Conservation (phyloP, 441 rosid species). For the Sinapis alba region DNA sequence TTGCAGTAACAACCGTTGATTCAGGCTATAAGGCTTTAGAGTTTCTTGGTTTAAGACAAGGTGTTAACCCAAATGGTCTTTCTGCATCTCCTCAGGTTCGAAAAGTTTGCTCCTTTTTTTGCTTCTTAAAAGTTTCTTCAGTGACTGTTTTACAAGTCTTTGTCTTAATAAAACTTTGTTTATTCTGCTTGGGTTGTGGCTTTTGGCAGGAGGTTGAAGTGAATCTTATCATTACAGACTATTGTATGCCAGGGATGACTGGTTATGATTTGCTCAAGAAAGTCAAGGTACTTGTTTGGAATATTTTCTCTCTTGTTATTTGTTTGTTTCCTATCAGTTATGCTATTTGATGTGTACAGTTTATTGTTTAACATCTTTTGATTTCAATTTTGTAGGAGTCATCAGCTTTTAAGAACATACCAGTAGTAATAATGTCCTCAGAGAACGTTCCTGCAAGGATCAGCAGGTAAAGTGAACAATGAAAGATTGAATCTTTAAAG, state of each 20-base stretch:
- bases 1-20: conserved; percentile 66
- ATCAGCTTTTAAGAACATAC: conserved; percentile 58
- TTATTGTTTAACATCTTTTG: conserved; percentile 1
- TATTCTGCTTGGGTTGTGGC: conserved; percentile 1
- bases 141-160: background rate
- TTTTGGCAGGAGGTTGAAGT: conserved; percentile 58
- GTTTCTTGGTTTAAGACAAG: conserved; percentile 58
- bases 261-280: conserved; percentile 77
- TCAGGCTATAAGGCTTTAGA: conserved; percentile 70
- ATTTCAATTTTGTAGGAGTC: conserved; percentile 52
- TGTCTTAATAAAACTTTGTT: background rate
- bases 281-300: conserved; percentile 56
- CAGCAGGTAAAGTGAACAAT: conserved; percentile 47
- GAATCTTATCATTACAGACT: conserved; percentile 69
- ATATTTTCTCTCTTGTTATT: conserved; percentile 1
- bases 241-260: conserved; percentile 83
- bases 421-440: conserved; percentile 74
- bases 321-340: background rate
- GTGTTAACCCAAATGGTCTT: conserved; percentile 35
- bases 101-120: background rate
- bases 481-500: background rate
- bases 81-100: conserved; percentile 54
- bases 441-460: conserved; percentile 73
- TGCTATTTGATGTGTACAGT: conserved; percentile 13
- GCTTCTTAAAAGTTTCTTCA: background rate